Evolutionary conservation across 2,329 filamentous ascomycete species (phyloP).

Genomic region (Biscogniauxia mediterranea): DNA sequence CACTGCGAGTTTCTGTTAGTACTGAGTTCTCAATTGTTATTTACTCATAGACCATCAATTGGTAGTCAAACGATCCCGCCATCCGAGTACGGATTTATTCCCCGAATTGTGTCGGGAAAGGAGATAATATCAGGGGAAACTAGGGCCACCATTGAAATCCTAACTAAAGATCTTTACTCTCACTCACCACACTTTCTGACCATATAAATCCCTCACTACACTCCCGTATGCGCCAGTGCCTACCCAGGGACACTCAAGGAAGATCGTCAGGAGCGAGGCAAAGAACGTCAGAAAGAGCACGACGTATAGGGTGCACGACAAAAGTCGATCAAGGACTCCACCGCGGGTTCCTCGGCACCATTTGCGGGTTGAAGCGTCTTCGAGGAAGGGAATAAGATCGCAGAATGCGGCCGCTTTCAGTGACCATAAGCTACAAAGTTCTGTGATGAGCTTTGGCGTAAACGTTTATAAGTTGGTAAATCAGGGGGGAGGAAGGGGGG

Average conservation of each 20-base stretch:
- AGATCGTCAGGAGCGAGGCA: conserved; percentile 12
- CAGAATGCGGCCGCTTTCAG: neutral
- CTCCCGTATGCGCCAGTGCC: neutral
- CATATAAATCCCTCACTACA: neutral
- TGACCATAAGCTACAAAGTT: neutral
- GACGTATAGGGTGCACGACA: neutral
- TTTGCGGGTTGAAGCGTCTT: neutral
- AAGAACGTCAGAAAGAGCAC: conserved; percentile 12
- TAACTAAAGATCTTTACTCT: too few species aligned
- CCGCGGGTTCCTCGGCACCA: neutral
- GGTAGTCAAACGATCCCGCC: too few species aligned
- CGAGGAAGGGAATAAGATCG: neutral
- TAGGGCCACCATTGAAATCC: too few species aligned
- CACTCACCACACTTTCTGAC: neutral
- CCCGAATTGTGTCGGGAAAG: too few species aligned
- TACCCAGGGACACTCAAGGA: conserved; percentile 15
- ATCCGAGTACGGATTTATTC: too few species aligned
- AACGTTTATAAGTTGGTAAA: neutral
- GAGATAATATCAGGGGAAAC: too few species aligned
- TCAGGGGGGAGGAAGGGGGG: too few species aligned
- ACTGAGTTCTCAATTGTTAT: too few species aligned
- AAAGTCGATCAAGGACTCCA: neutral
- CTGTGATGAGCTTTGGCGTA: neutral
- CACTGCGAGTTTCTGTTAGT: conserved; percentile 3
- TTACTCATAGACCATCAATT: too few species aligned